These are phyloP conservation scores for Ormosia semicastrata DNA, from an alignment of 306 rosid species.

Conservation along the genomic window DNA sequence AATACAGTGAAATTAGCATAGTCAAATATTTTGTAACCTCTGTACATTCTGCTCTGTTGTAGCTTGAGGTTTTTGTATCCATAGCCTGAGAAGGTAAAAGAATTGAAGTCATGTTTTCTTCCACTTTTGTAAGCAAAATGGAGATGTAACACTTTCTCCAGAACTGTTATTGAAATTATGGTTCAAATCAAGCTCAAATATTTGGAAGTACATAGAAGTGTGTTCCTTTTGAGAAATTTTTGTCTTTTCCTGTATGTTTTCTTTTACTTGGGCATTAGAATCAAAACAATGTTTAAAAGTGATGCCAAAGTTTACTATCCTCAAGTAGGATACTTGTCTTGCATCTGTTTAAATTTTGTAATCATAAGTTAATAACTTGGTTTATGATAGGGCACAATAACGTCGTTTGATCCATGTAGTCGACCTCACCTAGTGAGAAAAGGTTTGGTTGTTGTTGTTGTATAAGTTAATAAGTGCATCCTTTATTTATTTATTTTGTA, in stretches of 20 bases:
- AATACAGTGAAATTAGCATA: constrained; percentile 20
- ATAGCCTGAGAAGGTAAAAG: constrained; percentile 12
- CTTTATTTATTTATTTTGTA: not conserved
- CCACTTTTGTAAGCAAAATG: constrained; percentile 10
- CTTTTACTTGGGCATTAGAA: not conserved
- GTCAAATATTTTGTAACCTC: constrained; percentile 21
- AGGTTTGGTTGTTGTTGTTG: no score
- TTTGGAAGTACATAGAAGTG: not conserved
- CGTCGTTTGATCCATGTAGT: no score
- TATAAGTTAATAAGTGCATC: not conserved
- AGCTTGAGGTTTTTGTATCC: constrained; percentile 6
- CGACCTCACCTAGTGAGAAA: no score
- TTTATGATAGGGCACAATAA: no score
- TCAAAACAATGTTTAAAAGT: not conserved
- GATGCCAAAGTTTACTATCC: not conserved
- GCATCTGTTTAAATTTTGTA: not conserved
- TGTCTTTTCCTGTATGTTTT: not conserved
- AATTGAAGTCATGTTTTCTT: constrained; percentile 18
- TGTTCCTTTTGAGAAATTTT: not conserved
- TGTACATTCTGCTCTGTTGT: constrained; percentile 37
- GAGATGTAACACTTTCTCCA: not conserved
- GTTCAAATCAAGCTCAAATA: not conserved
- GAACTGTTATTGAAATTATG: constrained; percentile 1
- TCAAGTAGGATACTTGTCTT: not conserved
- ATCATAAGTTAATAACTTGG: not conserved